phyloP scores from a whole-genome alignment of 306 rosid species.

The Cicer arietinum region DNA sequence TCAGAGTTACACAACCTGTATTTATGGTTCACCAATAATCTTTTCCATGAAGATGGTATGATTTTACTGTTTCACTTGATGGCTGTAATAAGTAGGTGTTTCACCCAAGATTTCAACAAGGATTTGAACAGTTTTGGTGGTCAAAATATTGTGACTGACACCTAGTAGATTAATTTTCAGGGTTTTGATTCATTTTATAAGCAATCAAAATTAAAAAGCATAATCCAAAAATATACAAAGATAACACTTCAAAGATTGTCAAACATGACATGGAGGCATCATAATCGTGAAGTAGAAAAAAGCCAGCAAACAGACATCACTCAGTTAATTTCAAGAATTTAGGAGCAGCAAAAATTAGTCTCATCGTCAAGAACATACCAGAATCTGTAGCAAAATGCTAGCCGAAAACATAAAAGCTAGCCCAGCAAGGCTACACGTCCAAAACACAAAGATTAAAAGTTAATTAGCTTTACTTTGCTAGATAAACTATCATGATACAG shows the following conservation, averaged over 20 bases:
- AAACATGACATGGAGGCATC: constrained; percentile 33
- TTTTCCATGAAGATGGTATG: not conserved
- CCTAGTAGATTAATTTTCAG: not conserved
- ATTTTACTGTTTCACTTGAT: not conserved
- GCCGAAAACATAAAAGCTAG: constrained; percentile 99
- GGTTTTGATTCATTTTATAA: constrained; percentile 18
- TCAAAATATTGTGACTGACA: constrained; percentile 21
- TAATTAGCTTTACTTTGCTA: constrained; percentile 41
- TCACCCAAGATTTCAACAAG: constrained; percentile 11
- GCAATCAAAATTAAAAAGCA: constrained; percentile 21
- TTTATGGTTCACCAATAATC: not conserved
- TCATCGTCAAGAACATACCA: constrained; percentile 62
- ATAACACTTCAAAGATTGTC: constrained; percentile 8
- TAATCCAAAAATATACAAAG: constrained; percentile 10
- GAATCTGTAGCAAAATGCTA: constrained; percentile 93
- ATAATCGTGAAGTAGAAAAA: not conserved
- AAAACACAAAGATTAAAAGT: constrained; percentile 35
- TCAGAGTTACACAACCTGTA: constrained; percentile 7
- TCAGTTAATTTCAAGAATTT: constrained; percentile 28
- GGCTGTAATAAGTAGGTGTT: not conserved
- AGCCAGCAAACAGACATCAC: constrained; percentile 20
- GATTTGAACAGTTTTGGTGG: not conserved
- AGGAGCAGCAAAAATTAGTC: constrained; percentile 33
- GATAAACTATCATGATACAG: constrained; percentile 28
- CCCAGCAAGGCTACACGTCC: constrained; percentile 86